Evolutionary conservation across 1,284 basidiomycete species (phyloP).

Genomic region (Agaricales sp.): DNA sequence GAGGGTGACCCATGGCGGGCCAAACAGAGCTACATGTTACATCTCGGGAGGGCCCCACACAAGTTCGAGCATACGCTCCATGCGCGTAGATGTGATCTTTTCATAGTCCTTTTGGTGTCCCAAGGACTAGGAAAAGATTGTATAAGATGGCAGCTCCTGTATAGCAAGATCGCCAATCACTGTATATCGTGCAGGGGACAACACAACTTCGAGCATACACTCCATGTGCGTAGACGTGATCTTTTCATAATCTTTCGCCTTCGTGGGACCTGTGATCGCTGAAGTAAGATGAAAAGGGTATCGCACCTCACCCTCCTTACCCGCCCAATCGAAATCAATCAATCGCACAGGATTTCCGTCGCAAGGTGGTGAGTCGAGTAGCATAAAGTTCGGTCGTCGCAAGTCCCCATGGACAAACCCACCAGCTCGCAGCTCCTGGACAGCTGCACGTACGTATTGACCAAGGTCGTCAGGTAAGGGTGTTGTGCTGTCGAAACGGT

Average conservation of each 20-base stretch:
- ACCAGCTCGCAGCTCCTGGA: background rate
- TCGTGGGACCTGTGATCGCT: background rate
- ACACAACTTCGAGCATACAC: background rate
- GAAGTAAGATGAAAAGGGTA: background rate
- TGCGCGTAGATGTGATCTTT: background rate
- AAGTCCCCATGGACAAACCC: conserved; percentile 1
- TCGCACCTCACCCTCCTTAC: background rate
- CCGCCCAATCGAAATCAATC: no score
- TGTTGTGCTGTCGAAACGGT: background rate
- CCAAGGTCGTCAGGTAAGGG: background rate
- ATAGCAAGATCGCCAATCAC: no score
- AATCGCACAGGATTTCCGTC: background rate
- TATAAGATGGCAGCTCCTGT: no score
- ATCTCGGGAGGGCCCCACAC: no score
- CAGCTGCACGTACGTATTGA: background rate
- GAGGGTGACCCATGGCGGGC: no score
- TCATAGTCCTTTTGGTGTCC: no score
- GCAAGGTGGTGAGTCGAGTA: background rate
- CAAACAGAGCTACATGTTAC: no score
- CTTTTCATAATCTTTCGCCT: background rate
- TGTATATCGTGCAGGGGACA: no score
- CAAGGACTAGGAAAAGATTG: no score
- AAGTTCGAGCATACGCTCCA: background rate
- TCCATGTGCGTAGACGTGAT: background rate
- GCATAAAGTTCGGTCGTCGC: background rate